Evolutionary conservation across 2,329 filamentous ascomycete genomes (phyloP).

Genomic region (Seiridium unicorne): DNA sequence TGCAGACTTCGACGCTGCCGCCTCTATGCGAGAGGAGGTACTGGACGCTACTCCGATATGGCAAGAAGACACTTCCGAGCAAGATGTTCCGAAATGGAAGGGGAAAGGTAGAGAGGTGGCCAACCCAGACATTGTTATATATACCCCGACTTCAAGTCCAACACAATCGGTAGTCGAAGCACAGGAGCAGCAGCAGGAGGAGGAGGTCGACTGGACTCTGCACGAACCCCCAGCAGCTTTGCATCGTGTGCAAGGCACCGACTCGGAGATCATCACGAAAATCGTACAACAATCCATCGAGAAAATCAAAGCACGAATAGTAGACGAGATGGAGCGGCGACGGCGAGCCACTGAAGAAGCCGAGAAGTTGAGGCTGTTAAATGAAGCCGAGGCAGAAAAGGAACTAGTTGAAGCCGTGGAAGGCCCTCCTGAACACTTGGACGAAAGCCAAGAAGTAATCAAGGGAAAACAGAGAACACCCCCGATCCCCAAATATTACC

Average conservation of each 20-base stretch:
- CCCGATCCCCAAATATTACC: neutral
- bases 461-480: neutral
- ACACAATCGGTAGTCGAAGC: slow-evolving; percentile 20
- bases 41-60: neutral
- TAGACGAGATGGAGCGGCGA: slow-evolving; percentile 26
- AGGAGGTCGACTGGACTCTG: slow-evolving; percentile 40
- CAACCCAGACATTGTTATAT: neutral
- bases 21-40: neutral
- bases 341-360: slow-evolving; percentile 26
- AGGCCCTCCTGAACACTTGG: neutral
- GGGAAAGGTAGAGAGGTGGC: slow-evolving; percentile 19
- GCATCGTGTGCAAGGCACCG: slow-evolving; percentile 32
- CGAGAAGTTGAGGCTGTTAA: slow-evolving; percentile 19
- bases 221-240: slow-evolving; percentile 46
- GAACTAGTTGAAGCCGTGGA: neutral
- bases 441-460: neutral
- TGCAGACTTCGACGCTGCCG: neutral
- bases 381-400: slow-evolving; percentile 11
- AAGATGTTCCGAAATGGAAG: slow-evolving; percentile 15
- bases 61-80: slow-evolving; percentile 7
- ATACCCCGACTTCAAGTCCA: neutral
- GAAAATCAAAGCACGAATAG: slow-evolving; percentile 38
- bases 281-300: slow-evolving; percentile 44
- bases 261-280: slow-evolving; percentile 37
- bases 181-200: neutral